phyloP scores from a whole-genome alignment of 306 rosid genomes.

The Gastrolobium villosum region DNA sequence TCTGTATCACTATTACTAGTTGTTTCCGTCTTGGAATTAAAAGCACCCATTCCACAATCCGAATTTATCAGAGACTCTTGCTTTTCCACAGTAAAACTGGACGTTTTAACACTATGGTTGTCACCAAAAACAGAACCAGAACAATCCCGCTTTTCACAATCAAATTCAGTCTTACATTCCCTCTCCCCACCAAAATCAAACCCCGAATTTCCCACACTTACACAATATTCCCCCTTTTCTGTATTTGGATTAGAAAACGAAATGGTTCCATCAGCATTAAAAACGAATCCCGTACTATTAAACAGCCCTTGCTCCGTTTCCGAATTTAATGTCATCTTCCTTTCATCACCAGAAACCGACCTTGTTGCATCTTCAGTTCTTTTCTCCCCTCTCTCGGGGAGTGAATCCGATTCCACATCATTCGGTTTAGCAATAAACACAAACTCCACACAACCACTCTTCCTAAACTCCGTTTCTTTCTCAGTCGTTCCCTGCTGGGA shows the following conservation, averaged over 20 bases:
- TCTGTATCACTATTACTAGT: constrained; percentile 2
- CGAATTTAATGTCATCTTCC: constrained; percentile 27
- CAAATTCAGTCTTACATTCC: constrained; percentile 43
- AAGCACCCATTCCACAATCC: constrained; percentile 45
- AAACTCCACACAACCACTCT: constrained; percentile 51
- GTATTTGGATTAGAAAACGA: constrained; percentile 42
- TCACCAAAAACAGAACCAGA: constrained; percentile 47
- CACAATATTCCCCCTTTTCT: constrained; percentile 45
- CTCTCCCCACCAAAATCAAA: constrained; percentile 33
- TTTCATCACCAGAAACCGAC: constrained; percentile 41
- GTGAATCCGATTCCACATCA: constrained; percentile 34
- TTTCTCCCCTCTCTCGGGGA: constrained; percentile 23
- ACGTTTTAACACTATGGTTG: constrained; percentile 13
- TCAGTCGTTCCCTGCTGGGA: constrained; percentile 34
- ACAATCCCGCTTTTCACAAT: constrained; percentile 38
- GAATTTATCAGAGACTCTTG: constrained; percentile 46
- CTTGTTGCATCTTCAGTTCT: constrained; percentile 31
- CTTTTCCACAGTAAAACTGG: constrained; percentile 44
- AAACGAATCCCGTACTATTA: constrained; percentile 47
- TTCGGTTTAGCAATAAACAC: constrained; percentile 54
- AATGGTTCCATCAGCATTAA: constrained; percentile 47
- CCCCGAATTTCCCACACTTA: constrained; percentile 36
- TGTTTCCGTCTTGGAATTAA: constrained; percentile 37
- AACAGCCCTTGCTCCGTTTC: constrained; percentile 33
- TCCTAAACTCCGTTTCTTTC: constrained; percentile 41